These are phyloP conservation scores for Pyrenophora tritici-repentis DNA, from an alignment of 2,329 filamentous ascomycete species.

Conservation along the genomic window DNA sequence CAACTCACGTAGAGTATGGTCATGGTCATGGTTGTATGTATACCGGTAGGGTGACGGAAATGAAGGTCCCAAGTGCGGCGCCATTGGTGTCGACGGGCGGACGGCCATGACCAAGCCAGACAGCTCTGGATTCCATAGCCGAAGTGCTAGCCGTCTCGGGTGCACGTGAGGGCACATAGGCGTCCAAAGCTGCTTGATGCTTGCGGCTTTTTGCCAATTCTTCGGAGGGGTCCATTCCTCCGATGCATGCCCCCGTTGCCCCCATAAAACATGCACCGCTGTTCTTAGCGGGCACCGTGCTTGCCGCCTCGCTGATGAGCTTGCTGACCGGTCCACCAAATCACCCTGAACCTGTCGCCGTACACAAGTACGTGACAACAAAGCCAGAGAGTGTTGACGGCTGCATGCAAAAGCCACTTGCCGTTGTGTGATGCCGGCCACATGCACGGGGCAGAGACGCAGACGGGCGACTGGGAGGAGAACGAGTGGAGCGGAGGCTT, in stretches of 20 bases:
- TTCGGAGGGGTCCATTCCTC: slow-evolving; percentile 30
- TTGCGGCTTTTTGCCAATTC: slow-evolving; percentile 25
- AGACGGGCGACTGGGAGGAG: slow-evolving; percentile 3
- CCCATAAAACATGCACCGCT: slow-evolving; percentile 17
- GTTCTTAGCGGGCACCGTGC: slow-evolving; percentile 17
- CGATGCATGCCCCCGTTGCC: slow-evolving; percentile 16
- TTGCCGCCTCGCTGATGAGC: slow-evolving; percentile 12
- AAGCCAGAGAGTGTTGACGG: background rate
- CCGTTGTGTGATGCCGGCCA: slow-evolving; percentile 6
- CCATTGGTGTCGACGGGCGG: slow-evolving; percentile 30
- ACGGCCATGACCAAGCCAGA: slow-evolving; percentile 24
- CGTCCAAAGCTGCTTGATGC: slow-evolving; percentile 11
- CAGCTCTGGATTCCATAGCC: slow-evolving; percentile 29
- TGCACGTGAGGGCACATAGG: slow-evolving; percentile 28
- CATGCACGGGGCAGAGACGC: background rate
- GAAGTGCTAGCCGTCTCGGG: slow-evolving; percentile 23
- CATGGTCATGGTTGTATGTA: slow-evolving; percentile 18
- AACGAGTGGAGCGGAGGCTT: slow-evolving; percentile 19
- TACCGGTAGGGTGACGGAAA: slow-evolving; percentile 33
- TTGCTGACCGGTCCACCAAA: slow-evolving; percentile 15
- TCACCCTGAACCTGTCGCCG: background rate
- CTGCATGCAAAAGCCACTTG: slow-evolving; percentile 5
- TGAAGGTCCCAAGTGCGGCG: slow-evolving; percentile 30
- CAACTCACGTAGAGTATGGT: too few species aligned
- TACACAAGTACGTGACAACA: slow-evolving; percentile 2